Evolutionary conservation across 2,329 filamentous ascomycete genomes (phyloP), one percentile per base, ranked within the genome.

Genomic region (Xylaria sp.): DNA sequence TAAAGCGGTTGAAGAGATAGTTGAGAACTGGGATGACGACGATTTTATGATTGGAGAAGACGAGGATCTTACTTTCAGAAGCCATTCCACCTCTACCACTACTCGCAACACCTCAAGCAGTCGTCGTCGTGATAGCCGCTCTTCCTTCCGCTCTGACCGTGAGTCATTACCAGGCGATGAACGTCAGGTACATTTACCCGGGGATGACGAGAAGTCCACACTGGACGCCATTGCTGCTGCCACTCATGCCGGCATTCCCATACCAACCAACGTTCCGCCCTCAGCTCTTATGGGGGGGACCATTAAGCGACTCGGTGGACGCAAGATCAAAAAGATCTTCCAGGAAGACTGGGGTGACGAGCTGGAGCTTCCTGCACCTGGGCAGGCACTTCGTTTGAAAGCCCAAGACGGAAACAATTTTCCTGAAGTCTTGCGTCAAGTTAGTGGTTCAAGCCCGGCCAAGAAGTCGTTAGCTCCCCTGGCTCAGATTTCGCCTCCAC

Each of bases 251-350:
- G 96, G 96, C 74, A 97, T 99, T 72, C 95, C 96, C 7, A 89
- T 98, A 65, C 96, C 96, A 34, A 85, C 89, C 61, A 94, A 94
- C 78, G 90, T 98, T 39, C 94, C 95, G 1, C 89, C 92, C 37
- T 97, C 95, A 23, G 96, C 96, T 37, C 84, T 99, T 51, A 88
- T 96, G 79, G 95, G 95, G 63, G 96, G 96, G 62, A 95, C 94
- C 10, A 98, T 98, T 78, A 97, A 97, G 83, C 88, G 94, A 74
- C 86, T 98, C 41, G 94, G 94, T 59, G 90, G 89, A 68, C 88
- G 89, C 74, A 94, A 91, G 76, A 85, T 92, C 23, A 91, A 90
- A 76, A 91, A 89, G 76, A 89, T 91, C 50, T 88, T 93, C 68
- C 89, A 92, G 72, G 92, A 94, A 75, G 92, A 95, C 78, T 95